Conservation (phyloP, 306 rosid species). For the Cotoneaster glaucophyllus region DNA sequence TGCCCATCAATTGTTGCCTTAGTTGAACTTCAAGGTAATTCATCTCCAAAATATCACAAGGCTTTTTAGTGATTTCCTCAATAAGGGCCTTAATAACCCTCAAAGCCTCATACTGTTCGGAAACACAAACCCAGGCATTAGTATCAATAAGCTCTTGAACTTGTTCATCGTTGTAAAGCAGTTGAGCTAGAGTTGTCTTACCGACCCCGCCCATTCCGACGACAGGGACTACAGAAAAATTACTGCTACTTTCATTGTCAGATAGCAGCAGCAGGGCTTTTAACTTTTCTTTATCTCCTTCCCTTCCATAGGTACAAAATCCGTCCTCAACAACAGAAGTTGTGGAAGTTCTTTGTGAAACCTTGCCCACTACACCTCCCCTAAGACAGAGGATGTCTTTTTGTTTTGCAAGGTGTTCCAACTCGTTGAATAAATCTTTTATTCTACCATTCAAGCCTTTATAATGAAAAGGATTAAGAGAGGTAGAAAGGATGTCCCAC, state of each 20-base stretch:
- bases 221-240: not conserved
- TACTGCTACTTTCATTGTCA: not conserved
- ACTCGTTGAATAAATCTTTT: not conserved
- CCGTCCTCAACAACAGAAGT: not conserved
- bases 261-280: not conserved
- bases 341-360: not conserved
- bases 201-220: slow-evolving; percentile 3
- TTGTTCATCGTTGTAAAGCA: not conserved
- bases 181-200: not conserved
- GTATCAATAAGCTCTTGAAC: not conserved
- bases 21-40: too few species aligned
- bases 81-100: too few species aligned
- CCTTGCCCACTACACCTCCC: not conserved
- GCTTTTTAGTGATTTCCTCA: too few species aligned
- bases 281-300: not conserved
- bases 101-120: too few species aligned
- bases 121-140: not conserved
- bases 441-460: not conserved
- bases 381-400: not conserved
- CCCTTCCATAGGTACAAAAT: not conserved
- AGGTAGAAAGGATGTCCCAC: not conserved
- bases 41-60: too few species aligned
- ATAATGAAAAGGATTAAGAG: not conserved
- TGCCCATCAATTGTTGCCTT: too few species aligned
- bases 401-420: not conserved